These are phyloP conservation scores for Curvularia sp. DNA, from an alignment of 2,329 filamentous ascomycete genomes.

Conservation along the genomic window DNA sequence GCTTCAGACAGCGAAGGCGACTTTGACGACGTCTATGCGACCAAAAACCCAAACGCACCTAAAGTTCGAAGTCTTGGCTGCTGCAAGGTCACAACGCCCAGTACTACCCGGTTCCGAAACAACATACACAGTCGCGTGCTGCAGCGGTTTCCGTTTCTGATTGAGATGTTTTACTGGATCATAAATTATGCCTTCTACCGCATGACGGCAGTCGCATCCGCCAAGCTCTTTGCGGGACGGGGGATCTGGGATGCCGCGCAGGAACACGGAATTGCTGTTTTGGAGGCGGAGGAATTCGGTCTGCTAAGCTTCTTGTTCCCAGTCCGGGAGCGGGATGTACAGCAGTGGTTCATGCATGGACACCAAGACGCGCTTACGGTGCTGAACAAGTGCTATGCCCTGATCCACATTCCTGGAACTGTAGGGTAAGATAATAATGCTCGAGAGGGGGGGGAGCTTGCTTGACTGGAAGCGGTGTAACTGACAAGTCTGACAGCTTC, in stretches of 20 bases:
- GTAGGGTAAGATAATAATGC: conserved; percentile 58
- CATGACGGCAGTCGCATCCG: conserved; percentile 62
- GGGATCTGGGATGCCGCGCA: conserved; percentile 65
- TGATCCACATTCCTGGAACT: conserved; percentile 68
- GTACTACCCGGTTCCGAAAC: conserved; percentile 67
- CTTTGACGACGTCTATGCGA: conserved; percentile 45
- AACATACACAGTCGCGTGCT: conserved; percentile 68
- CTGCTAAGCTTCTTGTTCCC: conserved; percentile 62
- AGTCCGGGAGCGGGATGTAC: conserved; percentile 60
- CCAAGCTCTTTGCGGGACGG: conserved; percentile 60
- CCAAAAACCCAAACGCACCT: conserved; percentile 50
- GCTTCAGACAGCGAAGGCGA: conserved; percentile 49
- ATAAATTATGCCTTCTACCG: conserved; percentile 71
- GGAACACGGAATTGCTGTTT: conserved; percentile 62
- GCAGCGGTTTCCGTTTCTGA: conserved; percentile 72
- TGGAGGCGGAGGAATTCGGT: conserved; percentile 63
- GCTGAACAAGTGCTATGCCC: conserved; percentile 65
- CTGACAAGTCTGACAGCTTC: conserved; percentile 56
- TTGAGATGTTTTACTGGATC: conserved; percentile 78
- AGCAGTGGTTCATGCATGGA: conserved; percentile 64
- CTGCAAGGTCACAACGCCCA: conserved; percentile 61
- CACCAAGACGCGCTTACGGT: conserved; percentile 62
- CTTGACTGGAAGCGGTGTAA: background rate
- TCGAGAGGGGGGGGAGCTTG: too few species aligned
- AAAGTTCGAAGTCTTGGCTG: conserved; percentile 63